Percentiles rank a stretch among this genome's conserved stretches.
Evolutionary conservation across 306 rosid species (phyloP).

Genomic region (Vigna nakashimae): DNA sequence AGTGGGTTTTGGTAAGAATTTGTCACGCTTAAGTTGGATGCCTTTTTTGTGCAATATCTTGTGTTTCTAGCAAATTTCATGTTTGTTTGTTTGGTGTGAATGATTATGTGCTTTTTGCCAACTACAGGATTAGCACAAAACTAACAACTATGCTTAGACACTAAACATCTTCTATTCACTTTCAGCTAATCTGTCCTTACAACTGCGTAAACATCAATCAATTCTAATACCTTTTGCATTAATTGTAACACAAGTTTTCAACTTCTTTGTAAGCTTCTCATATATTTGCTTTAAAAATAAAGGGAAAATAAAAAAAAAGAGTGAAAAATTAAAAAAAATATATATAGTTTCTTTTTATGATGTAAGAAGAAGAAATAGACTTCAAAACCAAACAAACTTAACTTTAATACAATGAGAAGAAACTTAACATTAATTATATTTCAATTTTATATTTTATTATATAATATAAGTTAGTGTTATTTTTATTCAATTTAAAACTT

Average conservation of each 20-base stretch:
- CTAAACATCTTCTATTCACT: neutral
- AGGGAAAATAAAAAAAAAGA: too few species aligned
- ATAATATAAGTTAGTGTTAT: too few species aligned
- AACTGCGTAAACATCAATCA: constrained; percentile 24
- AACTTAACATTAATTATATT: too few species aligned
- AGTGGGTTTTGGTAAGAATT: constrained; percentile 4
- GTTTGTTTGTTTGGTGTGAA: constrained; percentile 20
- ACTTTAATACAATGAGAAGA: too few species aligned
- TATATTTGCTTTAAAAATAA: too few species aligned
- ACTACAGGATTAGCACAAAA: neutral
- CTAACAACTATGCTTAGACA: constrained; percentile 16
- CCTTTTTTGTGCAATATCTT: neutral
- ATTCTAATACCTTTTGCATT: neutral
- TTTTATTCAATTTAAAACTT: too few species aligned
- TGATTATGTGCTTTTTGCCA: constrained; percentile 7
- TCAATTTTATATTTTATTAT: too few species aligned
- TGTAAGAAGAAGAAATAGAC: too few species aligned
- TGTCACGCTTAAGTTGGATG: constrained; percentile 2
- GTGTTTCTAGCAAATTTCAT: neutral
- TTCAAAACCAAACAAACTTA: too few species aligned
- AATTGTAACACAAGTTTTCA: constrained; percentile 15
- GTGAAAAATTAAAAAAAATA: too few species aligned
- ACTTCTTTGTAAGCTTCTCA: neutral
- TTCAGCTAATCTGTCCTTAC: neutral
- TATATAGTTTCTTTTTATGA: too few species aligned